Conservation (phyloP, 192 early-diverging fungal species). For the Podila epicladia region DNA sequence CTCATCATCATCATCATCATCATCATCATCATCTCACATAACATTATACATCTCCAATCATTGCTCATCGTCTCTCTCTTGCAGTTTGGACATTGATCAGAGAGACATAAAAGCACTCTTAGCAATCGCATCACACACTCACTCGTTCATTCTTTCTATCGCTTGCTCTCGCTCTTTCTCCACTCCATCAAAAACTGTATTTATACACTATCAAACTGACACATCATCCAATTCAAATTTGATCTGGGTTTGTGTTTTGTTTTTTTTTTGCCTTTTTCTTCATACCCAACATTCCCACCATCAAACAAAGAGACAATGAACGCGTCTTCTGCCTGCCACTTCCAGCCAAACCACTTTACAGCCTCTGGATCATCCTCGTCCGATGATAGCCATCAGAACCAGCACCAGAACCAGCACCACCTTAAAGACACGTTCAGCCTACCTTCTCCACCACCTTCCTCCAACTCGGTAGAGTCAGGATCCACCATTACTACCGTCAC, state of each 20-base stretch:
- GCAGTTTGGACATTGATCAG: no score
- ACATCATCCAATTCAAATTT: no score
- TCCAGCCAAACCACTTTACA: conserved; percentile 3
- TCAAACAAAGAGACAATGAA: not conserved
- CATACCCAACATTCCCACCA: not conserved
- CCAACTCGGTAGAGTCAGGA: not conserved
- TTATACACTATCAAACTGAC: no score
- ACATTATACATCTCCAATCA: not conserved
- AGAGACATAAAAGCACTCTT: no score
- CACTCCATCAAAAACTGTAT: not conserved
- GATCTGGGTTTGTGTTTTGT: no score
- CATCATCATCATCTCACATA: not conserved
- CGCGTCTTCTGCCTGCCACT: conserved; percentile 3
- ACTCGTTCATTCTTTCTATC: not conserved
- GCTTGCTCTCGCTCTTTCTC: not conserved
- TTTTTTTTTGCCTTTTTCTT: not conserved
- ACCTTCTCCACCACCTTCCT: not conserved
- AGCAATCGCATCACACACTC: not conserved
- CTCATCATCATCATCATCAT: not conserved
- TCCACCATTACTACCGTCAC: not conserved
- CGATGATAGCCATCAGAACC: not conserved
- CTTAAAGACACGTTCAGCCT: not conserved
- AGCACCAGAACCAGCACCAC: not conserved
- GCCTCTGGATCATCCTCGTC: not conserved
- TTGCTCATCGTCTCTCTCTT: no score